Percentiles rank a stretch among this genome's conserved stretches.
Conservation (phyloP, 2,329 filamentous ascomycete genomes). For the Trichocomaceae sp. region DNA sequence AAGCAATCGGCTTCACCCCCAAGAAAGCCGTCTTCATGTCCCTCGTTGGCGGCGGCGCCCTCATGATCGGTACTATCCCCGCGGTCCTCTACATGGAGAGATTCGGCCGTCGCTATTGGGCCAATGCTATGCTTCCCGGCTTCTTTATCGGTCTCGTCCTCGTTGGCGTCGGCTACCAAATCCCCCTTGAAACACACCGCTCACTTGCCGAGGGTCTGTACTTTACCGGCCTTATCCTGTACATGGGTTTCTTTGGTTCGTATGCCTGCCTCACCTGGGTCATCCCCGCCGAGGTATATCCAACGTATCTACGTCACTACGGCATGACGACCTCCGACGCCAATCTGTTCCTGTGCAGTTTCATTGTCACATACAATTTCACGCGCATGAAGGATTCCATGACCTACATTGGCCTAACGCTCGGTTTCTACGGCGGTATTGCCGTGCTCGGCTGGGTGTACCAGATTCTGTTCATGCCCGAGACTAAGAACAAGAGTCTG, state of each 20-base stretch:
- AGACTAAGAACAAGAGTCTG: constrained; percentile 63
- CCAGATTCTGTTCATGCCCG: constrained; percentile 68
- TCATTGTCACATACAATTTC: constrained; percentile 72
- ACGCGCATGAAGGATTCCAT: constrained; percentile 63
- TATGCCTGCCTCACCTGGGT: constrained; percentile 62
- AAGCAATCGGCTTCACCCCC: constrained; percentile 59
- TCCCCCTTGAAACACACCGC: constrained; percentile 43
- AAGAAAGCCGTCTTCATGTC: constrained; percentile 66
- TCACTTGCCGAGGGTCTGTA: constrained; percentile 54
- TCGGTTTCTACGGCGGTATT: constrained; percentile 70
- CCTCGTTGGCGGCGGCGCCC: constrained; percentile 60
- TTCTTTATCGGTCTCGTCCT: constrained; percentile 65
- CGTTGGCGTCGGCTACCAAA: constrained; percentile 58
- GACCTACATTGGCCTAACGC: constrained; percentile 56
- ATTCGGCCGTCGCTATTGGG: constrained; percentile 68
- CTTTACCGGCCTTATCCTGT: constrained; percentile 53
- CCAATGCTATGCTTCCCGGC: constrained; percentile 62
- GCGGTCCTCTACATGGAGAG: constrained; percentile 66
- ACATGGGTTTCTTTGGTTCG: constrained; percentile 62
- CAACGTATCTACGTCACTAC: constrained; percentile 64
- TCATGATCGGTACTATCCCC: constrained; percentile 62
- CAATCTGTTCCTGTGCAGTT: constrained; percentile 63
- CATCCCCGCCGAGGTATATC: constrained; percentile 63
- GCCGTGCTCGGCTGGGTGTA: constrained; percentile 65
- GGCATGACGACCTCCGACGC: constrained; percentile 66